phyloP scores from a whole-genome alignment of 192 early-diverging fungal species.

The Entomortierella parvispora region DNA sequence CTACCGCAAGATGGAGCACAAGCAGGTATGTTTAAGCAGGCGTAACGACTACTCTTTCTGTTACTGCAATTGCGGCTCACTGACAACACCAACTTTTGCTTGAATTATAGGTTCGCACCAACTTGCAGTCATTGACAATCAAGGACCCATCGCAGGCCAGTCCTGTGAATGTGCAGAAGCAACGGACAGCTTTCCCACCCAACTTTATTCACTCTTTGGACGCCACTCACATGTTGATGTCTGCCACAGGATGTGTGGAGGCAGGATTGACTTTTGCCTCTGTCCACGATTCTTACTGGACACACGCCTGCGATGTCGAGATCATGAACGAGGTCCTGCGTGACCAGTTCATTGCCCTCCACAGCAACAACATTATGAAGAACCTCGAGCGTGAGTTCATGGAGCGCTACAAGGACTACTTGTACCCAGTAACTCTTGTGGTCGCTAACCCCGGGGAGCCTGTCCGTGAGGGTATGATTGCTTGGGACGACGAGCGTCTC shows the following conservation, averaged over 20 bases:
- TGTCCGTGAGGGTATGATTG: slow-evolving; percentile 35
- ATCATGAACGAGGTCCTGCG: slow-evolving; percentile 86
- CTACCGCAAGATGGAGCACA: slow-evolving; percentile 80
- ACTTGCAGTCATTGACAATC: slow-evolving; percentile 82
- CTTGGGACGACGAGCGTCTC: slow-evolving; percentile 44
- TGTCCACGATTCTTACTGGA: slow-evolving; percentile 99
- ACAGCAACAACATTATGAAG: slow-evolving; percentile 86
- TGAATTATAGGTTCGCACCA: slow-evolving; percentile 60
- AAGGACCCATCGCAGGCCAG: slow-evolving; percentile 72
- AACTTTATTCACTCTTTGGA: slow-evolving; percentile 99
- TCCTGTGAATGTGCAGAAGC: slow-evolving; percentile 91
- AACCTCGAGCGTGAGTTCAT: slow-evolving; percentile 85
- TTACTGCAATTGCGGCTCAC: neutral
- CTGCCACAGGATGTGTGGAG: slow-evolving; percentile 85
- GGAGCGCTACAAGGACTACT: slow-evolving; percentile 78
- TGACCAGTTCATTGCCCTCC: slow-evolving; percentile 90
- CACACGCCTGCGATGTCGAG: slow-evolving; percentile 92
- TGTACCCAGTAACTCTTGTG: slow-evolving; percentile 63
- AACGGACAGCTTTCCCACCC: slow-evolving; percentile 96
- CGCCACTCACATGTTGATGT: slow-evolving; percentile 97
- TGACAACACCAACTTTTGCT: neutral
- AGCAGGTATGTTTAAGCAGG: slow-evolving; percentile 56
- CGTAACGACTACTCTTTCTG: no score
- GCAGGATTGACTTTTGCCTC: slow-evolving; percentile 88
- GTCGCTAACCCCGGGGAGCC: slow-evolving; percentile 49